Evolutionary conservation across 176 grass and related monocot species (phyloP), one percentile per base, ranked within the genome.

Genomic region (Microstegium vimineum): DNA sequence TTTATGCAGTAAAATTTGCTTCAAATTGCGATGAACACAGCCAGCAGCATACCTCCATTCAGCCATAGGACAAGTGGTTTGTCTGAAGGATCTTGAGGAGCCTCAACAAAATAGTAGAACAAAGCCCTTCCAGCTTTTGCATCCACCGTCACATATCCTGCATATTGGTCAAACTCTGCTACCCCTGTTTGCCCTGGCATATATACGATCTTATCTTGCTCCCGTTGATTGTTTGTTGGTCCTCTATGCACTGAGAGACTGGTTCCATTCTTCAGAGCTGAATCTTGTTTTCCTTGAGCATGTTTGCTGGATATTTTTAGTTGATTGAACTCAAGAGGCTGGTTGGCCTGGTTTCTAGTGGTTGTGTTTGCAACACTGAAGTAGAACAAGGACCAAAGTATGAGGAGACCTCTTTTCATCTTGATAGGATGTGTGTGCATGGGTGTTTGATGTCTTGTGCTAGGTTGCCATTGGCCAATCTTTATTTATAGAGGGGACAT

Each of bases 21-120:
- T 51, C 7, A 35, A 40, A 36, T 65, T 41, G 84, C 38, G 18
- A 41, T 41, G 27, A 69, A 67, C 33, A 42, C 4, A 40, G 59
- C 5, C 16, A 80, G 27, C 26, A 30, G 18, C 82, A 41, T 83
- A 92, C 90, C 90, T 92, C 93, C 93, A 60, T 95, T 95, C 14
- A 92, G 79, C 93, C 93, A 95, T 69, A 95, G 69, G 80, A 92
- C 87, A 54, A 95, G 79, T 1, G 93, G 90, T 82, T 89, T 85
- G 26, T 81, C 70, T 15, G 28, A 77, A 56, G 85, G 51, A 78
- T 90, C 74, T 68, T 74, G n/a, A 75, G 57, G 59, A 56, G 87
- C 67, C 82, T 92, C 90, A 49, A 73, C 90, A 71, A 95, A 95
- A 76, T 95, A 95, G 78, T 92, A 95, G 85, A 95, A 92, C 79